Evolutionary conservation across 768 basidiomycete genomes (phyloP).

Genomic region (Gymnopilus dilepis): DNA sequence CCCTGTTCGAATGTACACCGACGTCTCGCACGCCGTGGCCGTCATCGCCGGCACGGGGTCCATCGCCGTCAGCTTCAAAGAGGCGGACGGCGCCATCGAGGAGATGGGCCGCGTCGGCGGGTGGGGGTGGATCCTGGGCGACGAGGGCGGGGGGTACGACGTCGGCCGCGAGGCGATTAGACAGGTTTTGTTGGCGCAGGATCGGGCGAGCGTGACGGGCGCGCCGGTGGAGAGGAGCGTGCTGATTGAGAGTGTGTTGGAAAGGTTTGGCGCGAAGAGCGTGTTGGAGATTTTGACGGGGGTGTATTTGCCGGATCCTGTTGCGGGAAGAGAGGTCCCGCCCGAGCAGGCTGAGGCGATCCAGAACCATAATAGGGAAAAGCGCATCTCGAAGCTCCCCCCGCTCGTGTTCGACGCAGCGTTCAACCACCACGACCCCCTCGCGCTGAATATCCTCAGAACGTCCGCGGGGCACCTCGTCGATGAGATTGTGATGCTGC

Average conservation of each 20-base stretch:
- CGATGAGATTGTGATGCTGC: slow-evolving; percentile 59
- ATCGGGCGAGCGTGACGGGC: slow-evolving; percentile 49
- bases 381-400: slow-evolving; percentile 73
- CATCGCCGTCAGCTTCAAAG: slow-evolving; percentile 69
- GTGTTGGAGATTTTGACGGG: slow-evolving; percentile 69
- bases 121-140: slow-evolving; percentile 86
- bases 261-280: slow-evolving; percentile 57
- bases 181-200: slow-evolving; percentile 62
- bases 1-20: slow-evolving; percentile 66
- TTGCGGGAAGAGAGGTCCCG: slow-evolving; percentile 23
- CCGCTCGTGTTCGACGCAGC: slow-evolving; percentile 82
- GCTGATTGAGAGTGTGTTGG: slow-evolving; percentile 54
- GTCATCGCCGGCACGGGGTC: slow-evolving; percentile 86
- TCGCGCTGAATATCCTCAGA: slow-evolving; percentile 65
- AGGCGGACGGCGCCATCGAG: slow-evolving; percentile 45
- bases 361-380: slow-evolving; percentile 57
- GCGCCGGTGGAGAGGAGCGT: slow-evolving; percentile 35
- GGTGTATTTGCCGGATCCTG: slow-evolving; percentile 68
- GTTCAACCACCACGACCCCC: slow-evolving; percentile 67
- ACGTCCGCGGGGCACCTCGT: slow-evolving; percentile 60
- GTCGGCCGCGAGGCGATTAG: slow-evolving; percentile 80
- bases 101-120: slow-evolving; percentile 78
- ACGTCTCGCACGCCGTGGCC: slow-evolving; percentile 66
- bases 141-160: slow-evolving; percentile 83
- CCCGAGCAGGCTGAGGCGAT: slow-evolving; percentile 27